Evolutionary conservation across 2,329 filamentous ascomycete genomes (phyloP), one percentile per base, ranked within the genome.

Genomic region (Pseudocercospora crystallina): DNA sequence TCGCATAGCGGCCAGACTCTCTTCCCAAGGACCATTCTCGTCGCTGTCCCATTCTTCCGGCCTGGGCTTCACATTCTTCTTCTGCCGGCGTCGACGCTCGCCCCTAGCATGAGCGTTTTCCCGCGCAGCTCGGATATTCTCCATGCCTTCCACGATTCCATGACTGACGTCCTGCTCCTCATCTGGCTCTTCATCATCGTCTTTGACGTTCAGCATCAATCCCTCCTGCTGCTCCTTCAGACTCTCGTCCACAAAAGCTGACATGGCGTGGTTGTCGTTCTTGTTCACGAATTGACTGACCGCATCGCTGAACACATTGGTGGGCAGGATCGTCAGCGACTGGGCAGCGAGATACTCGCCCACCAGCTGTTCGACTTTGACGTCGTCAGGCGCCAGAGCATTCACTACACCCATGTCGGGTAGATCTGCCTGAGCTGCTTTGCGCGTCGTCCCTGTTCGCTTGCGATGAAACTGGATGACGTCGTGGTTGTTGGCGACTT

Each of bases 221-320:
- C 75, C 67, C 50, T 73, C 71, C 36, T 76, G 64, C 50, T 77
- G 74, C 12, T 64, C 67, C 11, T 65, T 63, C 26, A 78, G 62
- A 56, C 69, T 73, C 4, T 75, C 69, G 4, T 70, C 66, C 7
- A 78, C 71, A 51, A 78, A 78, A 10, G 66, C 69, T 55, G 75
- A 69, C 84, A 97, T 90, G 2, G 90, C 90, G 62, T 94, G 85
- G 66, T 91, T 95, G 73, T 99, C 94, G 59, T 96, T 90, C 61
- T 97, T 97, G 67, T 91, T 85, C 20, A 99, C 90, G 62, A 94
- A 99, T 54, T 95, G 88, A 40, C 85, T 86, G 5, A 99, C 90
- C 0, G 94, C 94, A 64, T 97, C 91, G 12, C 90, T 88, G 64
- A 99, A 96, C 0, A 87, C 87, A 29, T 91, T 94, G 63, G 96